Evolutionary conservation across 192 early-diverging fungal species (phyloP).

Genomic region (Linnemannia hyalina): DNA sequence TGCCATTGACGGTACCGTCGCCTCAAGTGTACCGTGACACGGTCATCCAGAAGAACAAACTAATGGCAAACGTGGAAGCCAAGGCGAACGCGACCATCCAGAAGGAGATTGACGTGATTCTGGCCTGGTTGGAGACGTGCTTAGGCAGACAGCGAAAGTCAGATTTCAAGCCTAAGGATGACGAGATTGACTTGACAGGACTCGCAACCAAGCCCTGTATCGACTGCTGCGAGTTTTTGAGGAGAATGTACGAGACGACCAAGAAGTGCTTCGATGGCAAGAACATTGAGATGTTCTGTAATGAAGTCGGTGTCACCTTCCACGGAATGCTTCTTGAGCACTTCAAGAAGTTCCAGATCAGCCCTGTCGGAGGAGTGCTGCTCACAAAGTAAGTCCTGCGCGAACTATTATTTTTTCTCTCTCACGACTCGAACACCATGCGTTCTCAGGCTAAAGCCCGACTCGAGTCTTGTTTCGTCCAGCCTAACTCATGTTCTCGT

Average conservation of each 20-base stretch:
- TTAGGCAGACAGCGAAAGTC: slow-evolving; percentile 85
- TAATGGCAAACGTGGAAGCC: slow-evolving; percentile 85
- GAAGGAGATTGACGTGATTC: slow-evolving; percentile 78
- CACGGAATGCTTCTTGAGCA: slow-evolving; percentile 93
- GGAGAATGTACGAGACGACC: slow-evolving; percentile 70
- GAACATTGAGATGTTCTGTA: slow-evolving; percentile 83
- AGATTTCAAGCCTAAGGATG: slow-evolving; percentile 95
- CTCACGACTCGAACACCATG: neutral
- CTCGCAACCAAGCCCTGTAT: slow-evolving; percentile 86
- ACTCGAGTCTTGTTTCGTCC: neutral
- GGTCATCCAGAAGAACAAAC: slow-evolving; percentile 88
- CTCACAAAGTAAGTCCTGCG: slow-evolving; percentile 77
- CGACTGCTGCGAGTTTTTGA: slow-evolving; percentile 83
- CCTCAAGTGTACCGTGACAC: slow-evolving; percentile 89
- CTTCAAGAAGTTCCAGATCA: slow-evolving; percentile 89
- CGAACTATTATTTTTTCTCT: neutral
- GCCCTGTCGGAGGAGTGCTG: slow-evolving; percentile 88
- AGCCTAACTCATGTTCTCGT: neutral
- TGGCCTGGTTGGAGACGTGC: slow-evolving; percentile 76
- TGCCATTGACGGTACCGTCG: slow-evolving; percentile 73
- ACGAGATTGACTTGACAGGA: slow-evolving; percentile 77
- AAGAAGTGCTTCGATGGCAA: slow-evolving; percentile 75
- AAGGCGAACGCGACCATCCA: slow-evolving; percentile 85
- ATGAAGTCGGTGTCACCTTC: slow-evolving; percentile 84
- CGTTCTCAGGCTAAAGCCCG: neutral